A percentile compares a stretch with the other conserved stretches of the same genome.
These are phyloP conservation scores for Dioszegia aurantiaca DNA, from an alignment of 768 basidiomycete species.

Conservation along the genomic window DNA sequence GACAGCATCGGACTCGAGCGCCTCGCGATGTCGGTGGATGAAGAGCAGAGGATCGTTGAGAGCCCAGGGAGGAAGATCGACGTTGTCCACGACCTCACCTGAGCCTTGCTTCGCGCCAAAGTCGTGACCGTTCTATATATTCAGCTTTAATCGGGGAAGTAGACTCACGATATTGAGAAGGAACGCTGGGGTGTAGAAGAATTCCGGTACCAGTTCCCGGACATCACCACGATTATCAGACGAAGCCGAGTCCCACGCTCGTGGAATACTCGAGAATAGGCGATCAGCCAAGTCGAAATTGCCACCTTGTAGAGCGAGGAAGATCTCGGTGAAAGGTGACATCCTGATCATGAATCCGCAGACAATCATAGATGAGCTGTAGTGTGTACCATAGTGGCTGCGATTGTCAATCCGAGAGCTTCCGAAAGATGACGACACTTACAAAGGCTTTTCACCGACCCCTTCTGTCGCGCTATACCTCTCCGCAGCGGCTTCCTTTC, in stretches of 20 bases:
- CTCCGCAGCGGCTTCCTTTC: slow-evolving; percentile 70
- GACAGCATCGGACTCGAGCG: slow-evolving; percentile 81
- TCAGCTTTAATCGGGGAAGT: background rate
- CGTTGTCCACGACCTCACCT: slow-evolving; percentile 67
- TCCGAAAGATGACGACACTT: slow-evolving; percentile 6
- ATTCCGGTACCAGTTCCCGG: slow-evolving; percentile 79
- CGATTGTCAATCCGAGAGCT: background rate
- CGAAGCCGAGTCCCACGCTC: slow-evolving; percentile 80
- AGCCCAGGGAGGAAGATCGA: slow-evolving; percentile 88
- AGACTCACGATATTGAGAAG: slow-evolving; percentile 62
- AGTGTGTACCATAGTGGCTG: slow-evolving; percentile 68
- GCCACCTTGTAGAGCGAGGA: slow-evolving; percentile 86
- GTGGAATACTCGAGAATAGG: slow-evolving; percentile 60
- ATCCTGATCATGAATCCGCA: slow-evolving; percentile 89
- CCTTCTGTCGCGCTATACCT: slow-evolving; percentile 68
- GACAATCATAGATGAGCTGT: slow-evolving; percentile 94
- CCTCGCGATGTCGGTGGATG: slow-evolving; percentile 71
- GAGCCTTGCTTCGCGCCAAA: slow-evolving; percentile 51
- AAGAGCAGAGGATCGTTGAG: slow-evolving; percentile 78
- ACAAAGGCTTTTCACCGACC: slow-evolving; percentile 79
- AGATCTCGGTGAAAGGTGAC: slow-evolving; percentile 89
- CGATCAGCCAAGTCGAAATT: slow-evolving; percentile 81
- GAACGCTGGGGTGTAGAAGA: slow-evolving; percentile 61
- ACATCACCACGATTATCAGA: slow-evolving; percentile 86
- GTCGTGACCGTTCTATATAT: slow-evolving; percentile 45